These are phyloP conservation scores for Byssochlamys sp. DNA, from an alignment of 2,329 filamentous ascomycete genomes.

Conservation along the genomic window DNA sequence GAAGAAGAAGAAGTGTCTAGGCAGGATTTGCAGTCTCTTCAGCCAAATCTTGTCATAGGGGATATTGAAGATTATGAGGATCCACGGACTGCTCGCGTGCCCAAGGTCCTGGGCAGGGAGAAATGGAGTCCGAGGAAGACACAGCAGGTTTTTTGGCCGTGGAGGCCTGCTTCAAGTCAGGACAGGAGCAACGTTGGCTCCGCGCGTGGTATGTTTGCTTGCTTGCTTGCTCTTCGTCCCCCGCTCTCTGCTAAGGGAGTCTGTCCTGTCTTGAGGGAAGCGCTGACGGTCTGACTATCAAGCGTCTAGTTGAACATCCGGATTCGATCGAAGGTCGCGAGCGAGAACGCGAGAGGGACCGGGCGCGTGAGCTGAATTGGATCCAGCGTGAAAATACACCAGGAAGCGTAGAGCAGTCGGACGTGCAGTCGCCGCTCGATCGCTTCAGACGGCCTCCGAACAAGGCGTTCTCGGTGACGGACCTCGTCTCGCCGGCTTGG, in stretches of 20 bases:
- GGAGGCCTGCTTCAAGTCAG: constrained; percentile 14
- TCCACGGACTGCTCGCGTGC: constrained; percentile 27
- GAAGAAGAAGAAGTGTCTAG: neutral
- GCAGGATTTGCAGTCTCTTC: constrained; percentile 10
- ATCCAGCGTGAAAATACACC: neutral
- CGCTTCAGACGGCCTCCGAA: constrained; percentile 68
- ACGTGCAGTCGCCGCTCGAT: constrained; percentile 57
- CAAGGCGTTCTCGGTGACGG: constrained; percentile 76
- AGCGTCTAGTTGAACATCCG: constrained; percentile 53
- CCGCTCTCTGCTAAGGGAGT: constrained; percentile 2
- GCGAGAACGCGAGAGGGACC: constrained; percentile 21
- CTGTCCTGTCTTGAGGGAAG: constrained; percentile 7
- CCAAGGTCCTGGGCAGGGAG: constrained; percentile 34
- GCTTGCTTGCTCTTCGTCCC: constrained; percentile 10
- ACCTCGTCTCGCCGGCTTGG: constrained; percentile 83
- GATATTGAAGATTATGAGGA: constrained; percentile 38
- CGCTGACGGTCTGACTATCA: constrained; percentile 50
- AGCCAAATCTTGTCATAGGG: constrained; percentile 15
- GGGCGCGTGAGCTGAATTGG: constrained; percentile 18
- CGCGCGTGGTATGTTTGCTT: constrained; percentile 20
- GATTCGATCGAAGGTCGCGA: constrained; percentile 27
- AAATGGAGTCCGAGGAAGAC: constrained; percentile 20
- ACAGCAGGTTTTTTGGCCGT: constrained; percentile 11
- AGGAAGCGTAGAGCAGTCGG: neutral
- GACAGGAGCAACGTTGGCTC: constrained; percentile 14